Conservation (phyloP, 2,329 filamentous ascomycete genomes). For the Pseudogymnoascus sp. region DNA sequence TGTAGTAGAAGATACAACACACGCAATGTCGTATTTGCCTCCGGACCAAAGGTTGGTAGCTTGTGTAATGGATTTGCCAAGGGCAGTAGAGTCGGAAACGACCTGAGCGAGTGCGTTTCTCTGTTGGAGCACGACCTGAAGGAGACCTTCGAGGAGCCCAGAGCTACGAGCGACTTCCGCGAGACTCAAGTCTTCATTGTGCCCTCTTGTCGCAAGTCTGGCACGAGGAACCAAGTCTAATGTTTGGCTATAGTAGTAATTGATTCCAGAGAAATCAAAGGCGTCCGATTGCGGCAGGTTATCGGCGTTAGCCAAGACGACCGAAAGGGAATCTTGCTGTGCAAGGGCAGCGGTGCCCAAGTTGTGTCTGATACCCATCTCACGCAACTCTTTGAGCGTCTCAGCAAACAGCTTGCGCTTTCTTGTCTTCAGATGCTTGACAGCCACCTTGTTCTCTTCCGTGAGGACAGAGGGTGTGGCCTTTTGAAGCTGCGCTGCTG, state of each 20-base stretch:
- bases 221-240: slow-evolving; percentile 64
- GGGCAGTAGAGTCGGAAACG: slow-evolving; percentile 11
- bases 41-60: slow-evolving; percentile 35
- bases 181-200: slow-evolving; percentile 76
- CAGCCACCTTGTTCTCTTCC: slow-evolving; percentile 73
- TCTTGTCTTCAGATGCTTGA: slow-evolving; percentile 83
- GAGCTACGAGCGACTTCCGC: slow-evolving; percentile 72
- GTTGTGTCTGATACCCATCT: slow-evolving; percentile 86
- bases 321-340: slow-evolving; percentile 62
- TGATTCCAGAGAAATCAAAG: slow-evolving; percentile 36
- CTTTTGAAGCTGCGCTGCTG: slow-evolving; percentile 66
- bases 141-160: slow-evolving; percentile 78
- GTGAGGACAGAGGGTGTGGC: slow-evolving; percentile 74
- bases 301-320: slow-evolving; percentile 54
- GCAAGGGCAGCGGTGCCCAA: slow-evolving; percentile 64
- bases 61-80: slow-evolving; percentile 21
- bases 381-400: slow-evolving; percentile 69
- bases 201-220: slow-evolving; percentile 58
- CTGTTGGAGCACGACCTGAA: slow-evolving; percentile 57
- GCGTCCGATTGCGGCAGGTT: slow-evolving; percentile 25
- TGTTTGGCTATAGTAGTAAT: slow-evolving; percentile 72
- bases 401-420: slow-evolving; percentile 90
- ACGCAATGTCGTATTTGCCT: slow-evolving; percentile 17
- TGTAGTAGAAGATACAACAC: neutral
- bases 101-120: slow-evolving; percentile 31